Percentiles rank a stretch among this genome's conserved stretches.
Evolutionary conservation across 371 early-diverging fungal genomes (phyloP).

Genomic region (Capniomyces stellatus): DNA sequence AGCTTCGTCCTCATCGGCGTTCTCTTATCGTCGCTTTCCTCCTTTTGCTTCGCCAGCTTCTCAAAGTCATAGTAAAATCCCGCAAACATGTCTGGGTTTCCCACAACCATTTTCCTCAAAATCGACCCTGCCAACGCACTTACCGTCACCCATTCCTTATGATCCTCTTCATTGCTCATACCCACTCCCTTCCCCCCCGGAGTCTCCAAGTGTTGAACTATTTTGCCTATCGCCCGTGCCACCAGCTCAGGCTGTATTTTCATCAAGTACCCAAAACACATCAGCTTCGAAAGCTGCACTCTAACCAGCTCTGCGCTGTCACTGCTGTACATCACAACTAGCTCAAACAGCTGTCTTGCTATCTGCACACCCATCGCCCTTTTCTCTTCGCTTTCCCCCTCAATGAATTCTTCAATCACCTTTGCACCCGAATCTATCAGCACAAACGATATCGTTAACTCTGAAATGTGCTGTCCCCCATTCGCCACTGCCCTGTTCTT

Average conservation of each 20-base stretch:
- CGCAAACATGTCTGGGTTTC: not conserved
- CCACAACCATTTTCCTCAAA: not conserved
- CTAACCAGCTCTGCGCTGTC: not conserved
- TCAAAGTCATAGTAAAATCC: constrained; percentile 1
- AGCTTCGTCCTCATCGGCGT: not conserved
- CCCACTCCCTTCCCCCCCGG: not conserved
- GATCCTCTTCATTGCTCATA: not conserved
- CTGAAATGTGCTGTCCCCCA: too few relatives aligned
- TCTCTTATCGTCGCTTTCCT: not conserved
- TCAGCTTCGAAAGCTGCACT: not conserved
- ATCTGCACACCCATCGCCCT: not conserved
- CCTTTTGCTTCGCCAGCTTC: not conserved
- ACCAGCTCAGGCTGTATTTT: not conserved
- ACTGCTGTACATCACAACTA: not conserved
- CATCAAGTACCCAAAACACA: not conserved
- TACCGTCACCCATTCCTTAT: not conserved
- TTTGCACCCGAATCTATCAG: not conserved
- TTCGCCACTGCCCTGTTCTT: too few relatives aligned
- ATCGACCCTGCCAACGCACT: not conserved
- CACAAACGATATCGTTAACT: not conserved
- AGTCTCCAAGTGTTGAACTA: not conserved
- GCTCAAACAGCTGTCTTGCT: not conserved
- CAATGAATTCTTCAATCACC: not conserved
- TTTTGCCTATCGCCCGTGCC: not conserved
- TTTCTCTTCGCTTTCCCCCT: not conserved